Evolutionary conservation across 257 asterid genomes (phyloP).

Genomic region (Galeopsis tetrahit): DNA sequence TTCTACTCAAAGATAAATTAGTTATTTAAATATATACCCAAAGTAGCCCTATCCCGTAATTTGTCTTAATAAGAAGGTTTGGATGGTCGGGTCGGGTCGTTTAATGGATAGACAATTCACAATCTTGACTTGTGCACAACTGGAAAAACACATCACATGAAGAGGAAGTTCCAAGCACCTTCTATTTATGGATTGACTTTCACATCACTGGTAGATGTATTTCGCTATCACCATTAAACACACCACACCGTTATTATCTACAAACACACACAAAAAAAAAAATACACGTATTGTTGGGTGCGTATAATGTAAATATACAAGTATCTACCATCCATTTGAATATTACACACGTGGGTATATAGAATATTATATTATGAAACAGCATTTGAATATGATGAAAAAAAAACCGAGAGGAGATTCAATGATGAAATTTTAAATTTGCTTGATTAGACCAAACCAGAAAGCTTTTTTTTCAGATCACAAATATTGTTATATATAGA

Average conservation of each 20-base stretch:
- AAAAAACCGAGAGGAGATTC: too few relatives aligned
- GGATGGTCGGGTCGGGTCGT: background rate
- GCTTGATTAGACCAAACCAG: background rate
- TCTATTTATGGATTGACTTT: background rate
- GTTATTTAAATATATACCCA: background rate
- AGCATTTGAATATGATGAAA: too few relatives aligned
- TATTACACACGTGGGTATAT: too few relatives aligned
- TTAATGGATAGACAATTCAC: background rate
- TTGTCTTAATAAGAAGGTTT: background rate
- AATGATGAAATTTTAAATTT: background rate
- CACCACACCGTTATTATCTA: background rate
- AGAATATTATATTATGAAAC: too few relatives aligned
- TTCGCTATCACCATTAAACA: background rate
- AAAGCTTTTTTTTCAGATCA: background rate
- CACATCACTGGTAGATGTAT: background rate
- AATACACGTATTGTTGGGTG: background rate
- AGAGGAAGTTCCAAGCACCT: background rate
- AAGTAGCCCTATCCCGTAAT: background rate
- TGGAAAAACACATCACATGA: constrained; percentile 10
- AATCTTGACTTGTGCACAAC: background rate
- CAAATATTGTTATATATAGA: background rate
- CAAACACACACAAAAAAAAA: background rate
- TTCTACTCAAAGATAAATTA: too few relatives aligned
- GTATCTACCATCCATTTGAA: too few relatives aligned
- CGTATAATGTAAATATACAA: background rate